Evolutionary conservation across 2,329 filamentous ascomycete species (phyloP), one percentile per base, ranked within the genome.

Genomic region (Fusarium newnesense): DNA sequence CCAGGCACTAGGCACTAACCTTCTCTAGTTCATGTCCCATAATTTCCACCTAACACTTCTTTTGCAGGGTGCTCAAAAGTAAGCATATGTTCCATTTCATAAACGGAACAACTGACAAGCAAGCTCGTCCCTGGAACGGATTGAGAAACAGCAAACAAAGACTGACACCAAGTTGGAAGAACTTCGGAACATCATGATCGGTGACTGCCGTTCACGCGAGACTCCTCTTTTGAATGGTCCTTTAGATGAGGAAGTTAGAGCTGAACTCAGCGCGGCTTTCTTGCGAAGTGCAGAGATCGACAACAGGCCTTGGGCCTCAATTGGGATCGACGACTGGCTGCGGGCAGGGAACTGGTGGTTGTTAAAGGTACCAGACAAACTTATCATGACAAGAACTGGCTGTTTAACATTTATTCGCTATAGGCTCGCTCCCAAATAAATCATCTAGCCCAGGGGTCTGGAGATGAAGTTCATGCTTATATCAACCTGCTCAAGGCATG

Each of bases 131-230:
- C 7, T 49, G 1, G 46, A 49, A 32, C 28, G 46, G 0, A 49
- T 49, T 9, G 46, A 49, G 10, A 12, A 32, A 12, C 46, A 49
- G 1, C 46, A 49, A n/a, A 0, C 46, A 7, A 12, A n/a, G 12
- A 32, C 46, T 3, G 46, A 49, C 2, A 18, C 18, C 2, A 32
- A 49, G 21, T 0, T 49, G 5, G 46, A 49, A 0, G 28, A 49
- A 15, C 28, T 49, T 7, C 46, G 46, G 4, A 32, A 3, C 1
- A 0, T n/a, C 7, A 2, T 49, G 28, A 12, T 32, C 0, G 15
- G 28, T 0, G 0, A 32, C 0, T 28, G 28, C 3, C 3, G 0
- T 32, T n/a, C 46, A 3, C 46, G 0, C 3, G 3, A 49, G 0
- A 0, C 0, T 0, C 46, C 46, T 7, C 15, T 49, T n/a, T 5